These are phyloP conservation scores for Aspergillus clavatus DNA, from an alignment of 2,329 filamentous ascomycete species.

Conservation along the genomic window DNA sequence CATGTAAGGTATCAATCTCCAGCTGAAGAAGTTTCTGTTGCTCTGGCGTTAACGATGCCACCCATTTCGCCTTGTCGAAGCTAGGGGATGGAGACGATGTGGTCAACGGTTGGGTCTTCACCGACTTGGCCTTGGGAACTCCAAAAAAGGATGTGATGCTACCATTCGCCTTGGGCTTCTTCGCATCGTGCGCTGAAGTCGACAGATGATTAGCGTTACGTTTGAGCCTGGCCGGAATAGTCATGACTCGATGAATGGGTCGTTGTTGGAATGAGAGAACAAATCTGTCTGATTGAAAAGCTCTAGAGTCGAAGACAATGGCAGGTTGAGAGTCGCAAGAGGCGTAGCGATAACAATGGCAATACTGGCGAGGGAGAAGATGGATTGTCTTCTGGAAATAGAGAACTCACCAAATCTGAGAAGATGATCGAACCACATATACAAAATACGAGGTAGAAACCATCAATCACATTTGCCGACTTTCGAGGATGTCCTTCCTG, in stretches of 20 bases:
- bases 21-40: slow-evolving; percentile 77
- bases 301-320: neutral
- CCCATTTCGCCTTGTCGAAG: slow-evolving; percentile 89
- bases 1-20: slow-evolving; percentile 87
- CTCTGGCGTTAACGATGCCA: slow-evolving; percentile 71
- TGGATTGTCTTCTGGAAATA: neutral
- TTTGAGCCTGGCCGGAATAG: slow-evolving; percentile 49
- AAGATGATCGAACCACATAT: neutral
- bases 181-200: slow-evolving; percentile 47
- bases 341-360: neutral
- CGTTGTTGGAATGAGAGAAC: neutral
- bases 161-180: slow-evolving; percentile 68
- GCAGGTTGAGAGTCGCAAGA: neutral
- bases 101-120: slow-evolving; percentile 24
- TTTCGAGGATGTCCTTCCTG: neutral
- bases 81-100: slow-evolving; percentile 37
- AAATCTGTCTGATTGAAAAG: too few species aligned
- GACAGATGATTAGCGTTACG: slow-evolving; percentile 56
- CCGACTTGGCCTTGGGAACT: slow-evolving; percentile 52
- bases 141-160: slow-evolving; percentile 90
- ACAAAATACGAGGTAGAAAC: too few species aligned
- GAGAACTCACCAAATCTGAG: neutral
- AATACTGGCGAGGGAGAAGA: neutral
- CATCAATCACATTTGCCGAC: neutral
- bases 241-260: slow-evolving; percentile 19